These are phyloP conservation scores for Chlamydomonas reinhardtii DNA, from an alignment of 163 green algal species.

Conservation along the genomic window DNA sequence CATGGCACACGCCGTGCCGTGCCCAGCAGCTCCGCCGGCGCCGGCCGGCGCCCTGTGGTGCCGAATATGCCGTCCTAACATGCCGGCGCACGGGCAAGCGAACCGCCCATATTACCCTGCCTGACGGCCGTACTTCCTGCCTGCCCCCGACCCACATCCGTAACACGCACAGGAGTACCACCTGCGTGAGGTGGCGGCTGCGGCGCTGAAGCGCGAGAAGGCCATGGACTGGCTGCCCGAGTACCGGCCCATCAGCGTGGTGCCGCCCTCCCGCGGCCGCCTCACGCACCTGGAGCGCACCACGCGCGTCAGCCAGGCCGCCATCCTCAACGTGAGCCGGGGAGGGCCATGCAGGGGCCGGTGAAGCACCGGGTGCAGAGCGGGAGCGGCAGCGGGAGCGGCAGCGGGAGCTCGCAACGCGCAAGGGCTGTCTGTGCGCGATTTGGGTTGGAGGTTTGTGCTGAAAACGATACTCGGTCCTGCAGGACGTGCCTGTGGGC, in stretches of 20 bases:
- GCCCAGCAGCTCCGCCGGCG: no score
- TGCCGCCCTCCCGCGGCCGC: conserved; percentile 46
- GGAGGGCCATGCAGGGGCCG: no score
- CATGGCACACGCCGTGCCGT: no score
- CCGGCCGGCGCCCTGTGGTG: no score
- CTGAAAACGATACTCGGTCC: no score
- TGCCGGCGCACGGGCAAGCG: no score
- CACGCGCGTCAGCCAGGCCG: conserved; percentile 53
- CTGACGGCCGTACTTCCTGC: neutral
- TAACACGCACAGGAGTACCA: conserved; percentile 45
- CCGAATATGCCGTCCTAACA: neutral
- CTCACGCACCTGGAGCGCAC: conserved; percentile 55
- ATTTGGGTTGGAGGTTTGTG: no score
- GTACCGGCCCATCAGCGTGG: conserved; percentile 61
- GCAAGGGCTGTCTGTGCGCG: no score
- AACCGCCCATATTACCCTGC: neutral
- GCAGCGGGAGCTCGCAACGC: no score
- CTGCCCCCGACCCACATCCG: neutral
- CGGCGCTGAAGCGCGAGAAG: conserved; percentile 57
- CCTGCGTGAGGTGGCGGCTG: conserved; percentile 35
- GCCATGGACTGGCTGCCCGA: conserved; percentile 66
- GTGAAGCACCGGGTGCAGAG: no score
- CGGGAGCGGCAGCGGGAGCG: no score
- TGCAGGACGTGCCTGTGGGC: conserved; percentile 54
- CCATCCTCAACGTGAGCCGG: conserved; percentile 50